Percentiles rank a stretch among this genome's conserved stretches.
Conservation (phyloP, 179 eudicot species). For the Silene coronaria region DNA sequence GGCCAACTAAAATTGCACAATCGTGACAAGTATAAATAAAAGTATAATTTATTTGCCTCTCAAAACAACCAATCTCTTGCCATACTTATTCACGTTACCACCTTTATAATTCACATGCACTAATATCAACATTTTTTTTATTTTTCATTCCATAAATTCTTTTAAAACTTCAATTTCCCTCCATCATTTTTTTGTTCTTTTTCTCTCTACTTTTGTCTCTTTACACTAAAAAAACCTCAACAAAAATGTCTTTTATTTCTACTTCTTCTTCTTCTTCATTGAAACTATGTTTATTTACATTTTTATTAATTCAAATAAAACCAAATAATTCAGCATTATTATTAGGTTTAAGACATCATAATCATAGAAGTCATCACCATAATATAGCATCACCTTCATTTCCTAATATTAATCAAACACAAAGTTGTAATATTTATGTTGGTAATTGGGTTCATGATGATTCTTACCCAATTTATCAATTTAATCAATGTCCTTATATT, state of each 20-base stretch:
- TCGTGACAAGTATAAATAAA: neutral
- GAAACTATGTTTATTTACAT: neutral
- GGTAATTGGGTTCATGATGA: conserved; percentile 75
- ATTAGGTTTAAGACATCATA: conserved; percentile 30
- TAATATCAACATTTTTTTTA: neutral
- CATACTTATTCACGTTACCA: neutral
- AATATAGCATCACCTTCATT: conserved; percentile 15
- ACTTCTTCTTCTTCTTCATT: neutral
- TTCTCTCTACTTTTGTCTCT: too few species aligned
- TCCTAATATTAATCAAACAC: conserved; percentile 33
- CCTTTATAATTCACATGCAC: conserved; percentile 11
- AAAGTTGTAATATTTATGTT: conserved; percentile 50
- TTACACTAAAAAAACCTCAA: conserved; percentile 12
- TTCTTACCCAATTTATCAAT: conserved; percentile 53
- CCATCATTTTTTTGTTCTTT: conserved; percentile 1
- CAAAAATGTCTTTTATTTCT: conserved; percentile 21
- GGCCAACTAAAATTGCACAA: neutral
- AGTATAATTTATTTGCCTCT: neutral
- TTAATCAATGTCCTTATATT: conserved; percentile 53
- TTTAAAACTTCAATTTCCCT: conserved; percentile 18
- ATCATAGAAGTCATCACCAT: conserved; percentile 27
- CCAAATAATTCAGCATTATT: conserved; percentile 37
- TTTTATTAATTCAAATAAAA: conserved; percentile 10
- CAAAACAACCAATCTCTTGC: conserved; percentile 10
- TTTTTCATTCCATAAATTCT: neutral